Evolutionary conservation across 805 yeast species (phyloP), one percentile per base, ranked within the genome.

Genomic region (Vanderwaltozyma polyspora): DNA sequence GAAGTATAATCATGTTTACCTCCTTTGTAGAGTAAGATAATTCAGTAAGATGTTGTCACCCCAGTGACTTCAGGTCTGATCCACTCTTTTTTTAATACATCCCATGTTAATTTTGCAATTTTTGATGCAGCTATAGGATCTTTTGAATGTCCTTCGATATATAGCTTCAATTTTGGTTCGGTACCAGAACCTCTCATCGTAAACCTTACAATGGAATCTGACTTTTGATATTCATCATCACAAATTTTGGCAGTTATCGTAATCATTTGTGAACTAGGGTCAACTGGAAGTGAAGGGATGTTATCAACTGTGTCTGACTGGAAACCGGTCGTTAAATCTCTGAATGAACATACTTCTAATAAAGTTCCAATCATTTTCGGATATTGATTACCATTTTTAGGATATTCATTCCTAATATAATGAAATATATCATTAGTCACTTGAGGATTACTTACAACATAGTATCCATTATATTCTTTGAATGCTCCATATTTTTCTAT

Each of bases 131-230:
- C 51, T 0, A 39, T 49, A 29, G 69, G 81, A 7, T 62, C 54
- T 0, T 41, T 32, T 0, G 84, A 68, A 28, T 58, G 57, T 0
- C 93, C 91, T 52, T 89, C 98, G 23, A 89, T 77, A 59, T 89
- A 89, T 1, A 89, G 82, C 56, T 89, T 89, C 42, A 89, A 64
- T 54, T 89, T 89, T 3, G 96, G 96, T 55, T 89, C 98, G 0
- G 98, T 89, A 9, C 98, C 98, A 3, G 95, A 84, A 0, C 96
- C 96, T 34, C 98, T 68, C 32, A 83, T 76, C 0, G 97, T 87
- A 51, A 87, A 77, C 24, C 94, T 61, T 2, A 84, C 75, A n/a
- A n/a, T n/a, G 15, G 42, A 43, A 28, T 64, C 70, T 21, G 10
- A 10, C 23, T 21, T 21, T 21, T 21, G 23, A 2, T 48, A 55